Conservation (phyloP, 2,329 filamentous ascomycete genomes). For the Golovinomyces cichoracearum region DNA sequence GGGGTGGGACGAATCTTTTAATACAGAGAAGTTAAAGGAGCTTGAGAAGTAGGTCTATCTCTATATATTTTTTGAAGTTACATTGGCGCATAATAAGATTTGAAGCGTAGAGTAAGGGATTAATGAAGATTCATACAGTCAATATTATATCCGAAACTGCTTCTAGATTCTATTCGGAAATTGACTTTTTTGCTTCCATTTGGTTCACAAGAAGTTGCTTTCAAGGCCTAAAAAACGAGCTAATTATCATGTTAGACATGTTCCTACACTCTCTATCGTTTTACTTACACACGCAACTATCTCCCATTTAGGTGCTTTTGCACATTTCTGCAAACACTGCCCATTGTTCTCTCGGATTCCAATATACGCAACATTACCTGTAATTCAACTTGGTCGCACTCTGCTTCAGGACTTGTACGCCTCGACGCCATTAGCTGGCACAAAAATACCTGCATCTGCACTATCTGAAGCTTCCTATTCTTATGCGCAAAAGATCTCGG, state of each 20-base stretch:
- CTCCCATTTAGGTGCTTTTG: constrained; percentile 75
- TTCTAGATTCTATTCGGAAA: background rate
- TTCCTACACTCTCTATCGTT: constrained; percentile 75
- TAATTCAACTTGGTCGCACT: constrained; percentile 77
- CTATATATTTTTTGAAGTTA: constrained; percentile 1
- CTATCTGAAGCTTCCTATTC: constrained; percentile 39
- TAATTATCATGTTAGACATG: constrained; percentile 31
- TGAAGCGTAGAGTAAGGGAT: too few species aligned
- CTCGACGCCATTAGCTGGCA: constrained; percentile 67
- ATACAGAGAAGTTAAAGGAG: constrained; percentile 54
- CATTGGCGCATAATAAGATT: background rate
- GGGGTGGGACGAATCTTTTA: constrained; percentile 86
- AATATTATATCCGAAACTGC: background rate
- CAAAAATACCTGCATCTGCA: constrained; percentile 47
- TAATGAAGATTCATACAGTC: background rate
- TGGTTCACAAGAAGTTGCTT: background rate
- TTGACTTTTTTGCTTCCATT: background rate
- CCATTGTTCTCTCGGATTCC: constrained; percentile 78
- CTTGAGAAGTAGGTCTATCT: constrained; percentile 49
- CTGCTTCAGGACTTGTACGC: constrained; percentile 78
- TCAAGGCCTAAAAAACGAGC: background rate
- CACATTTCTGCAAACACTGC: constrained; percentile 91
- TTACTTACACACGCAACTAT: constrained; percentile 85
- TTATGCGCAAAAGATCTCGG: constrained; percentile 24
- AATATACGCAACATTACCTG: constrained; percentile 77